These are phyloP conservation scores for Asterochloris sp. DNA, from an alignment of 139 green algal genomes.

Conservation along the genomic window DNA sequence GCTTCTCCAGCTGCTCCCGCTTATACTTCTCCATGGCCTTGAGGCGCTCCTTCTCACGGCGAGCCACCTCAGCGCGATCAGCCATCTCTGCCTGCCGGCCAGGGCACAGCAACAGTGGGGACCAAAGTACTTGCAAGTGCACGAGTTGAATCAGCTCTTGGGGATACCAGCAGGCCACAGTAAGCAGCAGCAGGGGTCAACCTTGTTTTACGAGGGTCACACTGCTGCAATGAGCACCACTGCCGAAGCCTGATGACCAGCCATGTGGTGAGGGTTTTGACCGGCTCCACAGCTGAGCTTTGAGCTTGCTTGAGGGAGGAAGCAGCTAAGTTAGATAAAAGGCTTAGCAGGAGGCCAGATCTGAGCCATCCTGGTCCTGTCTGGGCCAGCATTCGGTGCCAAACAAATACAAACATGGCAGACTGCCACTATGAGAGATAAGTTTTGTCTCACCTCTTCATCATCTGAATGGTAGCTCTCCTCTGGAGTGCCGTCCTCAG, in stretches of 20 bases:
- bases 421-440: background rate
- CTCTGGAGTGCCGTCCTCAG: background rate
- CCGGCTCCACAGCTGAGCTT: no score
- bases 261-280: no score
- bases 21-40: conserved; percentile 72
- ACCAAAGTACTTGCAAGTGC: background rate
- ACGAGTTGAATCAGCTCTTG: background rate
- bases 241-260: no score
- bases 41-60: conserved; percentile 79
- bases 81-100: conserved; percentile 15
- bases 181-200: background rate
- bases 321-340: background rate
- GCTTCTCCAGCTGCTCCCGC: conserved; percentile 77
- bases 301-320: background rate
- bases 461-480: conserved; percentile 49
- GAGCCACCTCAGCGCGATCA: conserved; percentile 50
- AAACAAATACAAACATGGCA: background rate
- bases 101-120: background rate
- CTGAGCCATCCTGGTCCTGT: no score
- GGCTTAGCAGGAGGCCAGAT: background rate
- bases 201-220: no score
- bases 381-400: background rate
- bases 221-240: no score
- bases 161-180: background rate
- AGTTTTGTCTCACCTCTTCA: conserved; percentile 23